Percentiles rank a stretch among this genome's conserved stretches.
phyloP scores from a whole-genome alignment of 331 rosid species.

The Pyracantha coccinea region DNA sequence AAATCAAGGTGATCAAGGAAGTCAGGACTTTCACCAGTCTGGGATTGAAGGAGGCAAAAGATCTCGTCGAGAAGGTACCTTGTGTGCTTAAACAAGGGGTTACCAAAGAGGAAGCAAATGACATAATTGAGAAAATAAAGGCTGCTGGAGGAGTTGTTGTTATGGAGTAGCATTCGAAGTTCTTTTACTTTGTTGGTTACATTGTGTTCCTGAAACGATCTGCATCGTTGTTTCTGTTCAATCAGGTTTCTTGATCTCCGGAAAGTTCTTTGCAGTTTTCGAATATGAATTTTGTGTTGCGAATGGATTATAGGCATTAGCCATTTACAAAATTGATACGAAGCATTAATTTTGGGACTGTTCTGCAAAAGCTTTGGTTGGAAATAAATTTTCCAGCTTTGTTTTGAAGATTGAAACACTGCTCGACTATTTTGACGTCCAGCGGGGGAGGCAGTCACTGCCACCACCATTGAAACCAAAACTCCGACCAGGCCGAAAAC shows the following conservation, averaged over 20 bases:
- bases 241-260: neutral
- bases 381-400: neutral
- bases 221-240: neutral
- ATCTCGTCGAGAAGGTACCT: constrained; percentile 28
- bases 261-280: neutral
- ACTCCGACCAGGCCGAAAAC: neutral
- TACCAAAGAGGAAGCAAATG: constrained; percentile 28
- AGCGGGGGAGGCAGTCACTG: neutral
- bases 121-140: constrained; percentile 24
- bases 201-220: neutral
- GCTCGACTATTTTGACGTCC: neutral
- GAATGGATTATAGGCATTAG: neutral
- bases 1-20: constrained; percentile 33
- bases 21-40: constrained; percentile 25
- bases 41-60: constrained; percentile 33
- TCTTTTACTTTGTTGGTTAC: neutral
- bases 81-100: constrained; percentile 27
- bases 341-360: neutral
- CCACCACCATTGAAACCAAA: neutral
- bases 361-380: neutral
- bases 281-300: neutral
- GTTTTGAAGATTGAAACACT: neutral
- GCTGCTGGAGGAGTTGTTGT: constrained; percentile 32
- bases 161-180: constrained; percentile 12
- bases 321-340: neutral